Conservation (phyloP, 805 yeast genomes). For the Candida manassasensis region DNA sequence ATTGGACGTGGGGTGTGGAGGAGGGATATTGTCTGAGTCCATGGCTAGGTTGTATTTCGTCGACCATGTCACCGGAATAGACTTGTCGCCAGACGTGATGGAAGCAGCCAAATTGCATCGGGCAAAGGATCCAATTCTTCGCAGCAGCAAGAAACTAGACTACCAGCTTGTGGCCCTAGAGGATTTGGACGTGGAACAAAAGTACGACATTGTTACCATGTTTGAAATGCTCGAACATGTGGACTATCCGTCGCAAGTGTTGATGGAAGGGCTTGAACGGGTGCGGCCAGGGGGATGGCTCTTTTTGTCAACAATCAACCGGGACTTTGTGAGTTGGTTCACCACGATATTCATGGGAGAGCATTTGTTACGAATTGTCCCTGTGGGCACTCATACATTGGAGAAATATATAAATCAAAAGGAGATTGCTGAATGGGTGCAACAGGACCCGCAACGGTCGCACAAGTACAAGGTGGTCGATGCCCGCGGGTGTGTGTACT, state of each 20-base stretch:
- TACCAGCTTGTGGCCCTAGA: conserved; percentile 66
- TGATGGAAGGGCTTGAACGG: conserved; percentile 61
- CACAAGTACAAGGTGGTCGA: conserved; percentile 53
- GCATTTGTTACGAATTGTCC: conserved; percentile 73
- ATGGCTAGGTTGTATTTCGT: conserved; percentile 72
- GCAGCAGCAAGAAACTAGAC: conserved; percentile 37
- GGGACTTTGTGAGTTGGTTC: conserved; percentile 82
- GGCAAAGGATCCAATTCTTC: conserved; percentile 57
- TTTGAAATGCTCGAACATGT: conserved; percentile 97
- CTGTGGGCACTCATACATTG: conserved; percentile 86
- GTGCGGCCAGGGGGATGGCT: conserved; percentile 80
- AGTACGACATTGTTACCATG: conserved; percentile 77
- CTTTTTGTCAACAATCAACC: conserved; percentile 86
- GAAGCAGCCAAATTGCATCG: conserved; percentile 74
- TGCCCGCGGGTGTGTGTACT: conserved; percentile 73
- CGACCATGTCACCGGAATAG: conserved; percentile 70
- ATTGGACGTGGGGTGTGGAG: conserved; percentile 96
- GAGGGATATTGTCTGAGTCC: conserved; percentile 89
- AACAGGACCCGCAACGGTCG: conserved; percentile 24
- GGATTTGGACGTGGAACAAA: conserved; percentile 40
- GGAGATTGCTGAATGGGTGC: conserved; percentile 69
- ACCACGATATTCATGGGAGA: conserved; percentile 93
- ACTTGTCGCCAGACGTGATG: conserved; percentile 77
- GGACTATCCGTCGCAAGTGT: conserved; percentile 70
- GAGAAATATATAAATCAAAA: conserved; percentile 75